A percentile compares a stretch with the other conserved stretches of the same genome.
Evolutionary conservation across 371 early-diverging fungal genomes (phyloP).

Genomic region (Conidiobolus incongruus): DNA sequence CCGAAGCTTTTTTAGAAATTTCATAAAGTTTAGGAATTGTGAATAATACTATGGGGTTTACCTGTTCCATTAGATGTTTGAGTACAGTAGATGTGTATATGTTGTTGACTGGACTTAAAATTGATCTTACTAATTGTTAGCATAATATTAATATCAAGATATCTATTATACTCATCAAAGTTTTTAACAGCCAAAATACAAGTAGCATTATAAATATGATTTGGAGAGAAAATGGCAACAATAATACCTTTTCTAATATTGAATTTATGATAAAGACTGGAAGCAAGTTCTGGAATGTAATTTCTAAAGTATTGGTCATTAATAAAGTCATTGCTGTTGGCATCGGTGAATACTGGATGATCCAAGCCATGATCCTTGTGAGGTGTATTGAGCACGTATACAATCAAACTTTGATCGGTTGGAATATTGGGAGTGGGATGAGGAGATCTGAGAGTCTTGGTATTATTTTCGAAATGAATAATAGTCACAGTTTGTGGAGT

Average conservation of each 20-base stretch:
- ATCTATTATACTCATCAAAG: background rate
- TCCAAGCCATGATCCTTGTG: too few species aligned
- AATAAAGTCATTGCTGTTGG: too few species aligned
- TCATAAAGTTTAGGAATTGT: conserved; percentile 17
- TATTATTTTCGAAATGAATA: too few species aligned
- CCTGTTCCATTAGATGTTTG: conserved; percentile 42
- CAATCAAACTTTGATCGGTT: too few species aligned
- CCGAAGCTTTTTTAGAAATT: conserved; percentile 17
- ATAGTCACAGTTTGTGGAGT: too few species aligned
- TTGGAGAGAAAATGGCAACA: conserved; percentile 39
- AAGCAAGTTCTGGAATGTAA: conserved; percentile 1
- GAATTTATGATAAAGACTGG: background rate
- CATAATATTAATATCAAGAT: conserved; percentile 9
- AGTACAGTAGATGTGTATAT: conserved; percentile 49
- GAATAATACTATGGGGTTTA: conserved; percentile 24
- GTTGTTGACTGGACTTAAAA: conserved; percentile 45
- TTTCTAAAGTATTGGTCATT: too few species aligned
- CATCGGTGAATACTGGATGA: too few species aligned
- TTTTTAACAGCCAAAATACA: conserved; percentile 9
- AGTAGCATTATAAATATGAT: conserved; percentile 20
- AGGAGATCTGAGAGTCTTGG: too few species aligned
- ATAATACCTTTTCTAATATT: conserved; percentile 25
- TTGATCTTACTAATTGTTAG: conserved; percentile 20
- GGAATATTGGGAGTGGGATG: too few species aligned
- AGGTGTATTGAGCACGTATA: too few species aligned